Base-by-base conservation (phyloP, 768 basidiomycete species). In the Phlegmacium glaucopus region DNA sequence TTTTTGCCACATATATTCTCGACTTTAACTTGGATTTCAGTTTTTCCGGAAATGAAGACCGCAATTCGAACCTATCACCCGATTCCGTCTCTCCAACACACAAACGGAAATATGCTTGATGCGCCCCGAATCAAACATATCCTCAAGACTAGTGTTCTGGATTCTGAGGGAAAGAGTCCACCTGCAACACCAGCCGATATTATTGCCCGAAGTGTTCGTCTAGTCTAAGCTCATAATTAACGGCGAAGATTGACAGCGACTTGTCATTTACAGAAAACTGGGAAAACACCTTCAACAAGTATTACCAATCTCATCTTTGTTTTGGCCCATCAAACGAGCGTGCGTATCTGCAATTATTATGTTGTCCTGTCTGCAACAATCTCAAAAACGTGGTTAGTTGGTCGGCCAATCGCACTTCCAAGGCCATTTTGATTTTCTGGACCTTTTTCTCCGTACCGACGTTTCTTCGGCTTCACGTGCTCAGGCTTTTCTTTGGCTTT, bases 31-130 rank as follows among this genome's bases (percentile, higher is more conserved):
- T 42, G 35, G 30, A 27, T 32, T 45, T 34, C 42, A 87, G 85
- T 89, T 67, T 87, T 87, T 60, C 83, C 83, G 32, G 85, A 87
- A 63, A 87, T 88, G 85, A 81, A 82, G 59, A 90, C 87, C 1
- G 72, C 82, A 12, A 76, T 87, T 52, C 72, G 87, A 50, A 85
- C 85, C 18, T 90, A 90, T 60, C 87, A 90, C 58, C 85, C 88
- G 5, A 75, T 91, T 9, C 87, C 88, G 13, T 74, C 79, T 11
- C 67, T 91, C 1, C 85, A 89, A 55, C 77, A 77, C 49, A 81
- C 84, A 2, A 72, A 76, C 51, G 82, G 80, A 17, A 87, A 87
- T 59, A 69, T 90, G 32, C 85, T 87, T 56, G 88, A 90, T 58
- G 85, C 85, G 1, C 86, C 87, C 12, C 75, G 89, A 37, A 84